A percentile compares a stretch with the other conserved stretches of the same genome.
These are phyloP conservation scores for Hygrocybe coccinea DNA, from an alignment of 768 basidiomycete genomes.

Conservation along the genomic window DNA sequence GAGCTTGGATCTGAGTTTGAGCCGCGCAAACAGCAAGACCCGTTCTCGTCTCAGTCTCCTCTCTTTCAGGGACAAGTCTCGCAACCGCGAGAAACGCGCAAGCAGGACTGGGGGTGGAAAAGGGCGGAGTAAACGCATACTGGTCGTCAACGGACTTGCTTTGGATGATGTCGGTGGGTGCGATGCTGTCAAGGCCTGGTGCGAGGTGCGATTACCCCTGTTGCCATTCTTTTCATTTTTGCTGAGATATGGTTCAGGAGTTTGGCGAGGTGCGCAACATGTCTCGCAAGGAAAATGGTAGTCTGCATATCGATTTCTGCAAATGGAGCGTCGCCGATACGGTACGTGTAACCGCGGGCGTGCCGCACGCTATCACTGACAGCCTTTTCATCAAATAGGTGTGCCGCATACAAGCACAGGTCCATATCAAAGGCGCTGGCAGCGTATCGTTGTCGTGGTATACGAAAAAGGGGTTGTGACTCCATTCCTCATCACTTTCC, in stretches of 20 bases:
- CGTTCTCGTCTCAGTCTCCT: neutral
- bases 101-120: neutral
- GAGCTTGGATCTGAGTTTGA: neutral
- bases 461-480: slow-evolving; percentile 1
- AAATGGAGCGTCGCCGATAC: slow-evolving; percentile 37
- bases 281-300: slow-evolving; percentile 23
- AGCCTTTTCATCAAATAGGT: slow-evolving; percentile 24
- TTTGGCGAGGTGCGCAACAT: slow-evolving; percentile 34
- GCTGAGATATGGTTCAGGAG: slow-evolving; percentile 9
- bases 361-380: neutral
- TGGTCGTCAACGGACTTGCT: slow-evolving; percentile 31
- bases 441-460: slow-evolving; percentile 37
- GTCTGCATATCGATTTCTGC: slow-evolving; percentile 33
- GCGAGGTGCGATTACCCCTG: slow-evolving; percentile 23
- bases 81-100: neutral
- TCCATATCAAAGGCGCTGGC: slow-evolving; percentile 37
- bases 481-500: too few species aligned
- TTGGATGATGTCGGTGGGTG: slow-evolving; percentile 22
- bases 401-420: slow-evolving; percentile 37
- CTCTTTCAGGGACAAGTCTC: neutral
- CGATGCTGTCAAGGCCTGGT: slow-evolving; percentile 33
- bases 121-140: slow-evolving; percentile 23
- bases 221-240: neutral
- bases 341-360: slow-evolving; percentile 20
- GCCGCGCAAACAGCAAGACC: neutral